Evolutionary conservation across 1,139 yeast species (phyloP), one percentile per base, ranked within the genome.

Genomic region (Saccharomyces uvarum): DNA sequence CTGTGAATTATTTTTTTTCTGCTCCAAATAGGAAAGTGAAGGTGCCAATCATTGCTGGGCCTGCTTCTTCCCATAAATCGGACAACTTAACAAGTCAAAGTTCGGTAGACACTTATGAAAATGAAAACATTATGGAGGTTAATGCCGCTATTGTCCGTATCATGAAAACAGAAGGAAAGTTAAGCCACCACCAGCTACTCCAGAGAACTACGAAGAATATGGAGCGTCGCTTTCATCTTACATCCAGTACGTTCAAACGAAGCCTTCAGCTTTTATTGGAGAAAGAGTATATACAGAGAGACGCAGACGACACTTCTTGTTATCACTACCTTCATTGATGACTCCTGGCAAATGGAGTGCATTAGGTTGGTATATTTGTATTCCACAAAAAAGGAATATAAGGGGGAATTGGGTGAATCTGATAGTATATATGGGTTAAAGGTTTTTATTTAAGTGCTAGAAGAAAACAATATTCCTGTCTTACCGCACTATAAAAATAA

Each of bases 91-190:
- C 16, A 21, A 32, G 26, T 13, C 48, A 14, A 11, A 42, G 13
- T 42, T 29, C 9, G 6, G 47, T 50, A 29, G 52, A 50, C 11
- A 29, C 41, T 14, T 19, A 73, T 73, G 61, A 79, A 68, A 65
- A 75, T 68, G 74, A 80, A 6, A 73, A 88, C 52, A 71, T 81
- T 59, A 77, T 78, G 55, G 89, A 85, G 63, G 77, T 88, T 2
- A 95, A 88, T 64, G 97, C 98, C 0, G 95, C 96, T 0, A 81
- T 91, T 55, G 96, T 91, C 2, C 77, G 98, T 54, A 81, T 86
- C 9, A 85, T 93, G 93, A 93, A 93, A 68, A 78, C 88, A 0
- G 75, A 91, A 41, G 84, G 83, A 63, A 71, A 77, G 0, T 66
- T 86, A 54, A 75, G 72, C 46, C 93, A 87, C 67, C 81, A 82